Evolutionary conservation across 441 rosid species (phyloP), one percentile per base, ranked within the genome.

Genomic region (Populus hybrid): DNA sequence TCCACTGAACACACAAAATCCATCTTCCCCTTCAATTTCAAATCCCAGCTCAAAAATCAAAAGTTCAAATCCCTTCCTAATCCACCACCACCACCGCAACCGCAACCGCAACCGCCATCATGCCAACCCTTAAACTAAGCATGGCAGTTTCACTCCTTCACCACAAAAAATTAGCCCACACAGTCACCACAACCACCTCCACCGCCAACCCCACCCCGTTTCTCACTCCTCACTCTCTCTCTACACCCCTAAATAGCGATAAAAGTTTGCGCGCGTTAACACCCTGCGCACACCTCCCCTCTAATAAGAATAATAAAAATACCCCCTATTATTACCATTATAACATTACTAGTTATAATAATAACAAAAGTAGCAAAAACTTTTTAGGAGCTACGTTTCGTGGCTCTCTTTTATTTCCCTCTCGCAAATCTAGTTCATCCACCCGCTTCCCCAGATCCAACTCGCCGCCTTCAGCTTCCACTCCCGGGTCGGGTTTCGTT

Each of bases 191-290:
- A 42, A 32, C 75, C 70, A 30, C 80, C 71, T 0, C 80, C 28
- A 14, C 28, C 34, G 2, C 38, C 18, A 26, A 26, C 32, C 71
- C 65, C 36, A n/a, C 65, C 10, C n/a, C 23, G 11, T 46, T 16
- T 21, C 14, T 21, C 70, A 5, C 14, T 11, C 67, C 34, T 70
- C 71, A 16, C 66, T 75, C 71, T 32, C 74, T 20, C 26, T 67
- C 73, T 8, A 21, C 69, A 12, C 66, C 84, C 72, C 53, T 69
- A 83, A 61, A 73, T 72, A 77, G 77, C 75, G 64, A 67, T 24
- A 21, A 61, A 66, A 83, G 63, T 64, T 76, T 75, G 89, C 90
- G 90, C 85, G 87, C 75, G 91, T 73, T 86, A 88, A 71, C 76
- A 30, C 74, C 84, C 65, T 73, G 82, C 76, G 85, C 91, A 40